Percentiles rank a stretch among this genome's conserved stretches.
Evolutionary conservation across 352 stramenopile species (phyloP).

Genomic region (Pilasporangium apinafurcum): DNA sequence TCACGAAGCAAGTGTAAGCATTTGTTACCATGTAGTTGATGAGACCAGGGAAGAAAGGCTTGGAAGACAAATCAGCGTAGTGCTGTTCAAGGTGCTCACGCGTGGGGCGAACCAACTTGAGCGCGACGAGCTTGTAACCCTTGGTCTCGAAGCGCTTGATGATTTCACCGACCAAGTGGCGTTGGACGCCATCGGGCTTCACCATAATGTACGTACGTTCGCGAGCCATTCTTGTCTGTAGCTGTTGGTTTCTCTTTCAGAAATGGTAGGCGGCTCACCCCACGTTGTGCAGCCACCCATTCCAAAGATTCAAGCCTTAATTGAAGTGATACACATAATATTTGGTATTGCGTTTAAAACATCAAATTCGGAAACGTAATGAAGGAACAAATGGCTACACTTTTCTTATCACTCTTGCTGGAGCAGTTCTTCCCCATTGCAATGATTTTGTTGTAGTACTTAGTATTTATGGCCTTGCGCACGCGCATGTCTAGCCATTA

Average conservation of each 20-base stretch:
- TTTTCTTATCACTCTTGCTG: neutral
- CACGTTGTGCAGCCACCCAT: conserved; percentile 6
- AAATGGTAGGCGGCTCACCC: neutral
- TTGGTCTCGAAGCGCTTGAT: conserved; percentile 97
- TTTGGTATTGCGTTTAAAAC: too few relatives aligned
- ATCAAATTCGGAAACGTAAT: too few relatives aligned
- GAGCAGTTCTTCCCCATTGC: too few relatives aligned
- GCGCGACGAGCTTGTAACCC: conserved; percentile 95
- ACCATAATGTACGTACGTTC: conserved; percentile 91
- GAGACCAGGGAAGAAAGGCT: conserved; percentile 92
- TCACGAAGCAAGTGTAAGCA: neutral
- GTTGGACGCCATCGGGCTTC: conserved; percentile 98
- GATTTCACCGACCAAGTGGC: conserved; percentile 94
- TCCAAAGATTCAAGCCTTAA: too few relatives aligned
- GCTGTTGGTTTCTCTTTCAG: neutral
- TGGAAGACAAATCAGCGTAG: conserved; percentile 93
- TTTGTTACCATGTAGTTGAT: conserved; percentile 93
- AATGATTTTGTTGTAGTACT: too few relatives aligned
- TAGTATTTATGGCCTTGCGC: conserved; percentile 18
- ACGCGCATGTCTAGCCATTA: conserved; percentile 53
- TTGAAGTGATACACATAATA: too few relatives aligned
- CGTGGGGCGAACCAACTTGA: conserved; percentile 88
- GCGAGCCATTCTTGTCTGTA: conserved; percentile 29
- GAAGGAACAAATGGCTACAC: too few relatives aligned
- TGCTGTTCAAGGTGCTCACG: conserved; percentile 83